Percentiles rank a stretch among this genome's conserved stretches.
phyloP scores from a whole-genome alignment of 2,329 filamentous ascomycete genomes.

The Laburnicola sp. region DNA sequence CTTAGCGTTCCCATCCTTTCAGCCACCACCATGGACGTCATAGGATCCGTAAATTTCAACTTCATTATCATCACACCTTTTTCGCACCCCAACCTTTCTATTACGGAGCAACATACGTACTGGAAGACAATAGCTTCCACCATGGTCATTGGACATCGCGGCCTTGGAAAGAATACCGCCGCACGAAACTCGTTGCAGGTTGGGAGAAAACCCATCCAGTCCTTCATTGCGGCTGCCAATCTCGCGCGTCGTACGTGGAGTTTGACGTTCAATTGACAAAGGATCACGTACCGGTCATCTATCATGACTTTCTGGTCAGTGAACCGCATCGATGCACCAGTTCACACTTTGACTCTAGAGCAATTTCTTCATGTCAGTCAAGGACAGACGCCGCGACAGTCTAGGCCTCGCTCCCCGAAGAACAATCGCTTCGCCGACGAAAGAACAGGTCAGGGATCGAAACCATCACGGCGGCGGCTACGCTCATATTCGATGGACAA shows the following conservation, averaged over 20 bases:
- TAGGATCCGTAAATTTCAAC: slow-evolving; percentile 95
- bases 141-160: slow-evolving; percentile 75
- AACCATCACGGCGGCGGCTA: slow-evolving; percentile 36
- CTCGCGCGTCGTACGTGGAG: slow-evolving; percentile 73
- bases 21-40: slow-evolving; percentile 79
- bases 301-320: slow-evolving; percentile 96
- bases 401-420: slow-evolving; percentile 53
- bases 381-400: slow-evolving; percentile 52
- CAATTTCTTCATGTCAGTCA: slow-evolving; percentile 90
- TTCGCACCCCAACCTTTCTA: slow-evolving; percentile 87
- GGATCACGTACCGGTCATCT: slow-evolving; percentile 96
- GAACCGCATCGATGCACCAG: slow-evolving; percentile 97
- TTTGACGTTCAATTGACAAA: slow-evolving; percentile 98
- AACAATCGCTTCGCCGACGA: slow-evolving; percentile 15
- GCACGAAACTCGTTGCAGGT: slow-evolving; percentile 81
- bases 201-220: slow-evolving; percentile 92
- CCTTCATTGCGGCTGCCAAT: slow-evolving; percentile 95
- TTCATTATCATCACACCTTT: slow-evolving; percentile 95
- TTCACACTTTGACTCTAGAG: slow-evolving; percentile 91
- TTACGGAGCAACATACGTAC: slow-evolving; percentile 89
- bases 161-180: slow-evolving; percentile 84
- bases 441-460: slow-evolving; percentile 17
- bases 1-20: slow-evolving; percentile 89
- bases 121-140: slow-evolving; percentile 92
- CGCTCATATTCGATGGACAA: slow-evolving; percentile 65